Evolutionary conservation across 1,139 yeast genomes (phyloP), one percentile per base, ranked within the genome.

Genomic region (Taphrina wiesneri): DNA sequence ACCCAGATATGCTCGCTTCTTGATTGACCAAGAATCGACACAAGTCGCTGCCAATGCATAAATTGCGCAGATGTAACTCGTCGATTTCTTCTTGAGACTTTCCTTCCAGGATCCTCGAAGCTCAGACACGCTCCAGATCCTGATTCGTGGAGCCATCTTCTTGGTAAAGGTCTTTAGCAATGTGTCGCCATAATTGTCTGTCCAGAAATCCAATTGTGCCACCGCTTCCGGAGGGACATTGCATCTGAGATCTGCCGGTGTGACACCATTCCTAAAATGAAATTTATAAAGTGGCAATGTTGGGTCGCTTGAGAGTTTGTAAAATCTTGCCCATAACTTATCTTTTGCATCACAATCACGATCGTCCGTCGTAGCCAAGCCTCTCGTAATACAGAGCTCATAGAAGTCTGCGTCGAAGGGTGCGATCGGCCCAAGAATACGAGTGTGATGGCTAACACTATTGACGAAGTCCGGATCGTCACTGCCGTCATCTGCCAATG

Each of bases 41-140:
- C 64, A 60, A 13, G 21, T 34, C 4, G 64, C 64, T 21, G 64
- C 34, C 17, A 60, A 28, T 5, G 57, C 56, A 49, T 51, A 60
- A 13, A 49, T 34, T 32, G 64, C 64, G 41, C 64, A 60, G 2
- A 43, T 32, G 11, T 47, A 26, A 39, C 64, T 60, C 39, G 36
- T 39, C 7, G 59, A 28, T 7, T 23, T 7, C 30, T 19, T 54
- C 11, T 5, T 9, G 7, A 52, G 17, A 32, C 21, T 52, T n/a
- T 52, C 45, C 17, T 17, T 21, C 26, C 13, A 47, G 34, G 36
- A 39, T 13, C 19, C 47, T 15, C 28, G 56, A 7, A 43, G 19
- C 36, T 45, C 30, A 19, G 49, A 6, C 43, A 30, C 23, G 53
- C 45, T 17, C 62, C 34, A 32, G 43, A 45, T 17, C 34, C 43